These are phyloP conservation scores for Limnomonas spitsbergensis DNA, from an alignment of 139 green algal genomes.

Conservation along the genomic window DNA sequence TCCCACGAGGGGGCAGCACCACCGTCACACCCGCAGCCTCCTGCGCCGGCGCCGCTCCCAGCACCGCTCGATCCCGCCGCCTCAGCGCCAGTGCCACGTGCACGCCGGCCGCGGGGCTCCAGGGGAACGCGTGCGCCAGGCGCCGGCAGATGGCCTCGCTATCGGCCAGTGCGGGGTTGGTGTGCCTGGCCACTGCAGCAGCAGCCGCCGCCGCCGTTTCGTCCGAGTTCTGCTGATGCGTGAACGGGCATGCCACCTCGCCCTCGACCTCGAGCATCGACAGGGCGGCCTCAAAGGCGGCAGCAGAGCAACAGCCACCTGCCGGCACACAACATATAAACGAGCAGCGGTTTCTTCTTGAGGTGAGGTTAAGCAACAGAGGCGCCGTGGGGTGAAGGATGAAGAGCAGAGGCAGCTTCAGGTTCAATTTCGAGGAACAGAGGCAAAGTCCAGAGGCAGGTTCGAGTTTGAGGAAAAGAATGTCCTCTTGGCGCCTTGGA, in stretches of 20 bases:
- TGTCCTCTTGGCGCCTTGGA: no score
- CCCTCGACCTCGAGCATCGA: conserved; percentile 61
- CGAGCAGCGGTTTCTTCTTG: not conserved
- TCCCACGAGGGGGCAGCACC: no score
- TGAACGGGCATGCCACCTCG: conserved; percentile 15
- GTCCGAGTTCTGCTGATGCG: conserved; percentile 5
- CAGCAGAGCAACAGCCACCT: conserved; percentile 53
- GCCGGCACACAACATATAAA: conserved; percentile 1
- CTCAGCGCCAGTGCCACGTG: conserved; percentile 47
- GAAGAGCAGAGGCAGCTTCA: no score
- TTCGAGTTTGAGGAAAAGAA: no score
- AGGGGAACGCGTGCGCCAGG: conserved; percentile 48
- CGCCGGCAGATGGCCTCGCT: conserved; percentile 23
- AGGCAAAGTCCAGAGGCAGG: no score
- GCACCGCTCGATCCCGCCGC: conserved; percentile 4
- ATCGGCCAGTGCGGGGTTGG: conserved; percentile 12
- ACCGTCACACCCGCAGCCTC: no score
- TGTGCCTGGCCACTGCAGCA: not conserved
- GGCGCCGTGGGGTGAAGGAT: no score
- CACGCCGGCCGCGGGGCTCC: conserved; percentile 31
- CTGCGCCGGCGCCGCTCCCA: not conserved
- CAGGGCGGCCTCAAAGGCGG: conserved; percentile 72
- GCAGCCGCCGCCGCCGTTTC: not conserved
- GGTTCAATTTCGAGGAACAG: no score
- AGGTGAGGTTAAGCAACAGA: no score